Percentiles rank a stretch among this genome's conserved stretches.
These are phyloP conservation scores for Leccinum variicolor DNA, from an alignment of 768 basidiomycete genomes.

Conservation along the genomic window DNA sequence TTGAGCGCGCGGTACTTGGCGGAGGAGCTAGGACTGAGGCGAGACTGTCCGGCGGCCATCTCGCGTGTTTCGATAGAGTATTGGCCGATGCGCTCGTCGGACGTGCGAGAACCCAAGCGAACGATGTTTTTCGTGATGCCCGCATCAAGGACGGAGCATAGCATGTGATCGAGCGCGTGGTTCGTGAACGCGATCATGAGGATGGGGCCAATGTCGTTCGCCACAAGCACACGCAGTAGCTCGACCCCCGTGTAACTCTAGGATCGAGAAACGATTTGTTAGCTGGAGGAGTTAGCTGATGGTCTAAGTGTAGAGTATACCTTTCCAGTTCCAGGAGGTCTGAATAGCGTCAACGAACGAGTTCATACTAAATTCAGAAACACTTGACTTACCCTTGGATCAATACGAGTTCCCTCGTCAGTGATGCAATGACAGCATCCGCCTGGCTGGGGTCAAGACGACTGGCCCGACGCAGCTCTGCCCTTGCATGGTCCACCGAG, in stretches of 20 bases:
- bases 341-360: slow-evolving; percentile 20
- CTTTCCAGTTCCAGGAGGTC: slow-evolving; percentile 80
- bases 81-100: slow-evolving; percentile 56
- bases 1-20: slow-evolving; percentile 40
- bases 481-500: slow-evolving; percentile 48
- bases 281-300: background rate
- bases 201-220: slow-evolving; percentile 51
- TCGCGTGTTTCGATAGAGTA: slow-evolving; percentile 63
- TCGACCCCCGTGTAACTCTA: slow-evolving; percentile 70
- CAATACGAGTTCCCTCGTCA: slow-evolving; percentile 58
- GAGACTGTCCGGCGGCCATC: slow-evolving; percentile 37
- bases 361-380: background rate
- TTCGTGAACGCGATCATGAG: slow-evolving; percentile 68
- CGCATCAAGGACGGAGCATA: slow-evolving; percentile 61
- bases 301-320: slow-evolving; percentile 26
- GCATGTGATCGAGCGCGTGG: slow-evolving; percentile 74
- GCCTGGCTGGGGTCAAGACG: slow-evolving; percentile 69
- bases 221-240: slow-evolving; percentile 61
- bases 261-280: background rate
- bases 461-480: slow-evolving; percentile 44
- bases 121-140: slow-evolving; percentile 61
- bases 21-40: slow-evolving; percentile 35
- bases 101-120: slow-evolving; percentile 63
- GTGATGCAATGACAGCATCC: slow-evolving; percentile 59
- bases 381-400: slow-evolving; percentile 61